Percentiles rank a stretch among this genome's conserved stretches.
phyloP scores from a whole-genome alignment of 768 basidiomycete genomes.

The Fomitopsis pulvina region DNA sequence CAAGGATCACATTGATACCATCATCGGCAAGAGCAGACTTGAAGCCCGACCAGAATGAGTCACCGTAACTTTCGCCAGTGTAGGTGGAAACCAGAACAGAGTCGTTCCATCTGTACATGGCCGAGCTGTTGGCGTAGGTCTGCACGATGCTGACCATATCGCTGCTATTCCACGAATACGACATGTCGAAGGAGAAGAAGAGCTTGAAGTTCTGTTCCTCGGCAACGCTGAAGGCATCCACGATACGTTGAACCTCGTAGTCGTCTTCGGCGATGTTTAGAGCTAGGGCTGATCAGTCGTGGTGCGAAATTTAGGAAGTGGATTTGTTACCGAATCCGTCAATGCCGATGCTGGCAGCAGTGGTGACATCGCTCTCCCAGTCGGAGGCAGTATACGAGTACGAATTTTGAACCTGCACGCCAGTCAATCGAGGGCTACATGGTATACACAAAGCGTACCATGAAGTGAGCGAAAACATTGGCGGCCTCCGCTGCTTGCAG shows the following conservation, averaged over 20 bases:
- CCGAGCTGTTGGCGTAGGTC: conserved; percentile 25
- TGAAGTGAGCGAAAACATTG: background rate
- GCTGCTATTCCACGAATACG: conserved; percentile 12
- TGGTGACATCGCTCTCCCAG: background rate
- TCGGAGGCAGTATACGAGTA: background rate
- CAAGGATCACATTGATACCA: conserved; percentile 26
- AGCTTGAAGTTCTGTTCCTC: conserved; percentile 29
- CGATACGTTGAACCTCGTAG: conserved; percentile 23
- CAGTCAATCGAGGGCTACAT: background rate
- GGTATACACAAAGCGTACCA: background rate
- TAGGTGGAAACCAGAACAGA: conserved; percentile 30
- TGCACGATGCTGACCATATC: conserved; percentile 21
- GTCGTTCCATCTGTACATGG: conserved; percentile 22
- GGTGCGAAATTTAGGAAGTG: too few species aligned
- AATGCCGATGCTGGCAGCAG: conserved; percentile 19
- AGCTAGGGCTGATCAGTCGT: conserved; percentile 10
- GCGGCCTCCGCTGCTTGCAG: background rate
- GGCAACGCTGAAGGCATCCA: conserved; percentile 27
- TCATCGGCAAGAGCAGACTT: conserved; percentile 8
- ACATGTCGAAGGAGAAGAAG: conserved; percentile 33
- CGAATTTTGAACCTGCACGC: background rate
- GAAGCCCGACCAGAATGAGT: conserved; percentile 18
- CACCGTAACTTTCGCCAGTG: conserved; percentile 29
- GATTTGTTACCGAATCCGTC: conserved; percentile 10
- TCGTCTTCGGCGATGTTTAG: conserved; percentile 20